phyloP scores from a whole-genome alignment of 2,329 filamentous ascomycete genomes.

The Leptographium galeiforme region DNA sequence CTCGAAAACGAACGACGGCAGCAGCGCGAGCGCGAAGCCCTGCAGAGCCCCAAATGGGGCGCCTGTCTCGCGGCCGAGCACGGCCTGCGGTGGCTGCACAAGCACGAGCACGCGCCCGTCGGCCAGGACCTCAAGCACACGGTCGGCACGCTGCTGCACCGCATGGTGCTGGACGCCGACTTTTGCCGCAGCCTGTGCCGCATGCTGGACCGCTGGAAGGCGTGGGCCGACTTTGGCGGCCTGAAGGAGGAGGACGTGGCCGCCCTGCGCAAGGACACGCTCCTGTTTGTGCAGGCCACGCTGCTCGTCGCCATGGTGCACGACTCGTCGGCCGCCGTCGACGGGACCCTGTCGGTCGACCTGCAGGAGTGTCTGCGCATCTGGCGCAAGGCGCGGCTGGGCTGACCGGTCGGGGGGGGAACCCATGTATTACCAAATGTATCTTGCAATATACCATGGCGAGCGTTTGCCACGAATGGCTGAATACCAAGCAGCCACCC shows the following conservation, averaged over 20 bases:
- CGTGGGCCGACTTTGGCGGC: constrained; percentile 41
- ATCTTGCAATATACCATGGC: too few species aligned
- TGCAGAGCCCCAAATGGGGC: constrained; percentile 41
- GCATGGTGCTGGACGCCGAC: constrained; percentile 35
- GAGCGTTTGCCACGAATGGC: too few species aligned
- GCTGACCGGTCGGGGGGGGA: constrained; percentile 14
- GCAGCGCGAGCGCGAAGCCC: constrained; percentile 31
- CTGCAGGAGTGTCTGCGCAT: constrained; percentile 40
- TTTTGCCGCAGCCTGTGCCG: constrained; percentile 26
- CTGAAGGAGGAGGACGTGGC: constrained; percentile 33
- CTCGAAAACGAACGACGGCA: constrained; percentile 28
- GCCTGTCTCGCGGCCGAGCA: constrained; percentile 31
- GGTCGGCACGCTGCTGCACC: constrained; percentile 33
- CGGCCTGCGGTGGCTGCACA: constrained; percentile 29
- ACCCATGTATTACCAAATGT: too few species aligned
- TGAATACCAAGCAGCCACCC: too few species aligned
- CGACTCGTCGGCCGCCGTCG: constrained; percentile 28
- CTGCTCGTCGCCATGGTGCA: constrained; percentile 34
- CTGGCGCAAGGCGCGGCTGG: constrained; percentile 39
- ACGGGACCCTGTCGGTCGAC: constrained; percentile 36
- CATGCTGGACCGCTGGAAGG: constrained; percentile 38
- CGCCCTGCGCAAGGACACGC: constrained; percentile 22
- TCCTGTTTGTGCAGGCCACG: constrained; percentile 33
- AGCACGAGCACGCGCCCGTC: neutral
- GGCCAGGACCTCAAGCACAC: constrained; percentile 21